Conservation (phyloP, 2,329 filamentous ascomycete species). For the Colletotrichum phormii region DNA sequence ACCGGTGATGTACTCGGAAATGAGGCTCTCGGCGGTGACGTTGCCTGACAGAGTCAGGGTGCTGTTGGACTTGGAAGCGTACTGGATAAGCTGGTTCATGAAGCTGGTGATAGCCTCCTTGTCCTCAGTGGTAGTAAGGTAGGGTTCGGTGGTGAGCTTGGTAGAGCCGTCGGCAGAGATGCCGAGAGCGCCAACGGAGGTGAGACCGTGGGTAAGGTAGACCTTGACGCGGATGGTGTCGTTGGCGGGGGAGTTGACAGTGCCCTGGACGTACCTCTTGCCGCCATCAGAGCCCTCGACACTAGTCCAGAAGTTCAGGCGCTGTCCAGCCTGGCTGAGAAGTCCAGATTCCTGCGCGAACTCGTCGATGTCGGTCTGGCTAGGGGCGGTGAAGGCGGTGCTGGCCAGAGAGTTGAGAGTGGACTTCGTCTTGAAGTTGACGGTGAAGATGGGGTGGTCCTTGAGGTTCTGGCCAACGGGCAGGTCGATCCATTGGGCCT, state of each 20-base stretch:
- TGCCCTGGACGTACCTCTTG: slow-evolving; percentile 56
- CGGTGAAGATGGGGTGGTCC: slow-evolving; percentile 47
- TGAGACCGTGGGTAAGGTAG: slow-evolving; percentile 63
- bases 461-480: slow-evolving; percentile 58
- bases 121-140: slow-evolving; percentile 45
- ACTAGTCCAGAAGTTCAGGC: slow-evolving; percentile 60
- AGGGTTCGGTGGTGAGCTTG: slow-evolving; percentile 53
- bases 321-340: slow-evolving; percentile 57
- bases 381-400: slow-evolving; percentile 38
- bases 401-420: slow-evolving; percentile 29
- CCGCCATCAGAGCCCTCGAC: slow-evolving; percentile 53
- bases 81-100: slow-evolving; percentile 43
- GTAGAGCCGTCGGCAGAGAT: slow-evolving; percentile 55
- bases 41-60: slow-evolving; percentile 40
- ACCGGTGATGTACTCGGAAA: slow-evolving; percentile 41
- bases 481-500: slow-evolving; percentile 43
- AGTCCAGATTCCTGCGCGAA: slow-evolving; percentile 52
- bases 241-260: slow-evolving; percentile 55
- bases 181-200: slow-evolving; percentile 59
- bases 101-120: slow-evolving; percentile 43
- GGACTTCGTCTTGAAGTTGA: slow-evolving; percentile 45
- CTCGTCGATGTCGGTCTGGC: slow-evolving; percentile 44
- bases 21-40: slow-evolving; percentile 40
- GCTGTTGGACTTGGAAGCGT: slow-evolving; percentile 41
- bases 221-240: slow-evolving; percentile 59